Conservation (phyloP, 2,329 filamentous ascomycete genomes). For the Ascochyta viciae-villosae region DNA sequence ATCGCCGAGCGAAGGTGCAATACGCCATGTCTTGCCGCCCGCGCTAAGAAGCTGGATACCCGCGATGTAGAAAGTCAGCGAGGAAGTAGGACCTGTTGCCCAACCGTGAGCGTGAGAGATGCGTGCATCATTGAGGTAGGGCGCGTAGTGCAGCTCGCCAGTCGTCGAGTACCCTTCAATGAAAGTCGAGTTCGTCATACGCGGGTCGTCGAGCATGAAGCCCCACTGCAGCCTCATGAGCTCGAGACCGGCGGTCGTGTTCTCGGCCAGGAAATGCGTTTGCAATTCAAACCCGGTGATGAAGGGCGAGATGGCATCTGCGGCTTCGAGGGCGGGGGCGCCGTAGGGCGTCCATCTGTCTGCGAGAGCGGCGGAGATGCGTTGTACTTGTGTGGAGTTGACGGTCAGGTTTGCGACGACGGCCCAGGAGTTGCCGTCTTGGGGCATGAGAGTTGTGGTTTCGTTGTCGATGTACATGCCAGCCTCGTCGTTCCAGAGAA, state of each 20-base stretch:
- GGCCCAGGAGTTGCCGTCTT: slow-evolving; percentile 55
- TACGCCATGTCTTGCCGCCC: slow-evolving; percentile 47
- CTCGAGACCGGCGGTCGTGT: slow-evolving; percentile 50
- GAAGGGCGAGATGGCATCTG: slow-evolving; percentile 57
- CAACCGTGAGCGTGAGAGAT: slow-evolving; percentile 60
- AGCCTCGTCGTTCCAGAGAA: slow-evolving; percentile 58
- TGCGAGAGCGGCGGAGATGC: slow-evolving; percentile 45
- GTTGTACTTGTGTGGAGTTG: slow-evolving; percentile 34
- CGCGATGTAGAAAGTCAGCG: slow-evolving; percentile 52
- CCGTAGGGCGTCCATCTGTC: slow-evolving; percentile 53
- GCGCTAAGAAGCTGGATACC: slow-evolving; percentile 51
- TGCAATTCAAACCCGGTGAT: slow-evolving; percentile 57
- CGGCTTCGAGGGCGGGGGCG: slow-evolving; percentile 57
- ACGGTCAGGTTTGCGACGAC: slow-evolving; percentile 49
- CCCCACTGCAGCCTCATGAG: slow-evolving; percentile 60
- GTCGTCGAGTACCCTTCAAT: slow-evolving; percentile 59
- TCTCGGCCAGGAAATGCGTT: slow-evolving; percentile 52
- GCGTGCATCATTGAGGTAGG: slow-evolving; percentile 57
- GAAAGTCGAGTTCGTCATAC: slow-evolving; percentile 62
- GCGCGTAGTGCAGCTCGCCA: slow-evolving; percentile 58
- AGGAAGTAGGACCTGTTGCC: slow-evolving; percentile 58
- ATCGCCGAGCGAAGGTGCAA: slow-evolving; percentile 48
- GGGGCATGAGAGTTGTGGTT: slow-evolving; percentile 58
- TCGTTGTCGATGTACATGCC: slow-evolving; percentile 64
- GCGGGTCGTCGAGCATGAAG: slow-evolving; percentile 62